Base-by-base conservation (phyloP, 108 stramenopile species). In the Skeletonema grethae region DNA sequence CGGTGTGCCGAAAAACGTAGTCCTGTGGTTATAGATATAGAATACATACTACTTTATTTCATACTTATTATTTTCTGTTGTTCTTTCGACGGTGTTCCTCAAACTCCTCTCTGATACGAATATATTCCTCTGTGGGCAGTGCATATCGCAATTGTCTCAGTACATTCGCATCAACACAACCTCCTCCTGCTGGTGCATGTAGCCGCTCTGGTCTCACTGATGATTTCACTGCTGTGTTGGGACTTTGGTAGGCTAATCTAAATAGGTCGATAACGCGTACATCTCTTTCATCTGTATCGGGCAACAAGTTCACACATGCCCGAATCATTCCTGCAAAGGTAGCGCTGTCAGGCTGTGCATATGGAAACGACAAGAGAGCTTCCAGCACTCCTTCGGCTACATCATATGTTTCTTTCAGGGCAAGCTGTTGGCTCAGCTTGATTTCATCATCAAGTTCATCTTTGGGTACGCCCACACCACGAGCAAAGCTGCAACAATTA, bases 1-100 rank as follows among this genome's bases (percentile, higher is more conserved):
- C 4, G 86, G 86, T 15, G 83, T 86, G 6, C 86, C 86, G 22
- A 70, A 69, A 57, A 86, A 86, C 72, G 86, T 86, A 29, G 86
- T 86, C 0, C 39, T 86, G 36, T 86, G 86, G 86, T 36, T 86
- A n/a, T 86, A 74, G 48, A 13, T 86, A n/a, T 86, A 74, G 48
- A 13, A 53, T 53, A 53, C 22, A 24, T 53, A 53, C 50, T 22
- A 34, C 32, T 20, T 48, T 12, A 53, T 24, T 53, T 22, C 16
- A 22, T 22, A 5, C 1, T 53, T 8, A 24, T 24, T 2, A 53
- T 24, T 53, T n/a, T n/a, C n/a, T 53, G 22, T 22, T 41, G 28
- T 66, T 74, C 41, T 48, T 64, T 5, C 64, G 68, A n/a, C 70
- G 68, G 61, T 66, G 67, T 65, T 72, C 61, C 31, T 79, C 77